Evolutionary conservation across 2,329 filamentous ascomycete species (phyloP).

Genomic region (Colletotrichum eleusines): DNA sequence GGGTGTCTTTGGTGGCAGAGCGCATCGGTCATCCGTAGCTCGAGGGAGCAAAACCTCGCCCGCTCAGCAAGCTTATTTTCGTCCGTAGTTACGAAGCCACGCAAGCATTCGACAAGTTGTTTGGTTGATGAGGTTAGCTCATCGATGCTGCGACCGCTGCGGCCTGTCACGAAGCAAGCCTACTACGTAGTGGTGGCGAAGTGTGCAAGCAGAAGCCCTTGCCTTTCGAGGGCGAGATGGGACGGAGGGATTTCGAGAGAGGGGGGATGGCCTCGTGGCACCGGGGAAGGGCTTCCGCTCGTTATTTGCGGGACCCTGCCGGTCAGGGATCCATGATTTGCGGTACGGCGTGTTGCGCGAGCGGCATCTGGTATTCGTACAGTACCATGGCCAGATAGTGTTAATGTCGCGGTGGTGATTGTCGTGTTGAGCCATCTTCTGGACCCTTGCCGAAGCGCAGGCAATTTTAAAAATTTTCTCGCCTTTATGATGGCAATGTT

Average conservation of each 20-base stretch:
- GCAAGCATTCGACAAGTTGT: conserved; percentile 10
- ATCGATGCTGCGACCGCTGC: conserved; percentile 19
- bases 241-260: conserved; percentile 24
- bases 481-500: conserved; percentile 36
- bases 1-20: not conserved
- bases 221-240: conserved; percentile 28
- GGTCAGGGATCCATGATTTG: not conserved
- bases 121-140: conserved; percentile 11
- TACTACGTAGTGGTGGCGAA: too few species aligned
- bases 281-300: conserved; percentile 40
- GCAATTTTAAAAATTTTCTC: conserved; percentile 40
- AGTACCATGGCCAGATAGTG: not conserved
- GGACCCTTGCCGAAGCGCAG: conserved; percentile 13
- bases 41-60: not conserved
- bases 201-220: not conserved
- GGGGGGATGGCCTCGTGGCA: conserved; percentile 37
- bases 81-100: conserved; percentile 9
- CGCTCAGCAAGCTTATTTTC: not conserved
- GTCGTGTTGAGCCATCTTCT: conserved; percentile 2
- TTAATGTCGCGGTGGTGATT: conserved; percentile 10
- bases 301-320: conserved; percentile 10
- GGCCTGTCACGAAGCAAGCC: conserved; percentile 28
- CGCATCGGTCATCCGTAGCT: not conserved
- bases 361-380: not conserved
- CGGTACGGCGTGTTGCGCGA: conserved; percentile 1